These are phyloP conservation scores for Alternaria triticina DNA, from an alignment of 2,329 filamentous ascomycete genomes.

Conservation along the genomic window DNA sequence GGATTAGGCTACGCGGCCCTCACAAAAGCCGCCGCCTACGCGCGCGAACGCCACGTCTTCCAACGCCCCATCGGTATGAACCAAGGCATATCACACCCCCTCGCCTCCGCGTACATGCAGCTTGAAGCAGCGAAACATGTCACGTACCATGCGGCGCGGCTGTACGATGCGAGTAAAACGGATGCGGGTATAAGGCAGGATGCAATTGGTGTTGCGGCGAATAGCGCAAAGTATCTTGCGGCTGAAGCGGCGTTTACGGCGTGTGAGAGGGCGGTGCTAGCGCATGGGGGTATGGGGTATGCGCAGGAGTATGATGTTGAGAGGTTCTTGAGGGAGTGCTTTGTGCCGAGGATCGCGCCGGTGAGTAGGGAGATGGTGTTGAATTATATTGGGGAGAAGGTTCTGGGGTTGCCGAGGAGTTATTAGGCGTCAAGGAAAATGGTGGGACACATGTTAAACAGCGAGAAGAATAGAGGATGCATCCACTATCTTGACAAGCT, in stretches of 20 bases:
- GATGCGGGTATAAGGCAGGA: slow-evolving; percentile 36
- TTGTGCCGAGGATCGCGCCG: slow-evolving; percentile 66
- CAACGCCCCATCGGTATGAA: slow-evolving; percentile 65
- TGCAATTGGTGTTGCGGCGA: slow-evolving; percentile 61
- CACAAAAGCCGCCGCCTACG: slow-evolving; percentile 52
- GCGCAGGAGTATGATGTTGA: slow-evolving; percentile 69
- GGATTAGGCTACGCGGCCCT: slow-evolving; percentile 76
- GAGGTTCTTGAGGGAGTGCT: slow-evolving; percentile 64
- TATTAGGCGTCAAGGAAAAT: too few species aligned
- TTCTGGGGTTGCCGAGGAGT: slow-evolving; percentile 69
- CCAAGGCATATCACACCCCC: slow-evolving; percentile 65
- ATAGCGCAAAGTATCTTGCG: slow-evolving; percentile 64
- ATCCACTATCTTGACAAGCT: too few species aligned
- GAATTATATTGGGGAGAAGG: slow-evolving; percentile 75
- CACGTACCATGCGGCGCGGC: slow-evolving; percentile 65
- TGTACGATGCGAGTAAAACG: slow-evolving; percentile 59
- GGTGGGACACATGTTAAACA: too few species aligned
- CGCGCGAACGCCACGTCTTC: slow-evolving; percentile 60
- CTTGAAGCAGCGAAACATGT: slow-evolving; percentile 67
- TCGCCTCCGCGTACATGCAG: slow-evolving; percentile 66
- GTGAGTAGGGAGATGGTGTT: slow-evolving; percentile 75
- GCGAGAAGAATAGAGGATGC: too few species aligned
- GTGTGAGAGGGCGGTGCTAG: slow-evolving; percentile 63
- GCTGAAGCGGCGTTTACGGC: slow-evolving; percentile 67
- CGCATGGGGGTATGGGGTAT: slow-evolving; percentile 69